Base-by-base conservation (phyloP, 805 yeast genomes). In the Saturnispora quitensis region DNA sequence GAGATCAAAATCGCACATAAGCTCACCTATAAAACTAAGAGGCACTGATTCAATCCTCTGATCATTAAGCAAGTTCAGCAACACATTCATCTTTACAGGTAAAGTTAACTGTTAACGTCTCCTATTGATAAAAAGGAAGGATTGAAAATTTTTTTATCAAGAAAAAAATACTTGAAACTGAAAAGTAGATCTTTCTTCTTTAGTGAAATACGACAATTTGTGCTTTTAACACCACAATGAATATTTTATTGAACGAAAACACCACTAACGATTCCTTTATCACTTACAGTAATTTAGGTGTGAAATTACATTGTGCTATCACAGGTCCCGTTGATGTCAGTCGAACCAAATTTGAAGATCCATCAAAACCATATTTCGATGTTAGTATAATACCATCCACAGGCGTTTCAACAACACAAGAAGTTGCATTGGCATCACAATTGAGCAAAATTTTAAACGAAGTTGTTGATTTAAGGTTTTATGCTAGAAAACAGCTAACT, bases 281-380 rank as follows among this genome's bases (percentile, higher is more conserved):
- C 1, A 76, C 76, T 24, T 71, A 82, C 52, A 63, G 68, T 15
- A 63, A 69, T n/a, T 79, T 76, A 2, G 65, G 65, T 17, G 78
- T 85, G 1, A 77, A 77, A 52, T 81, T 86, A 3, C 68, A 90
- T 2, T 80, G 84, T 43, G 81, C 96, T 0, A 90, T 91, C 1
- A 77, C 90, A 1, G 99, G 99, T 0, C 99, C 99, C 0, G 76
- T 91, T 31, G 97, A 91, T 61, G 58, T 60, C 2, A 82, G 88
- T 10, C 84, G 83, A 63, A 68, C 80, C 13, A 77, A 91, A 58
- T 96, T 89, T 62, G 98, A 91, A 64, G 66, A 82, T 34, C 96
- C 97, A 10, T 82, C 86, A 15, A 72, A 75, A 44, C 84, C 91
- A 15, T 81, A 87, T 17, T 65, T 93, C 17, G 97, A 89, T 65